phyloP scores from a whole-genome alignment of 371 early-diverging fungal genomes.

The Rhizopus delemar region DNA sequence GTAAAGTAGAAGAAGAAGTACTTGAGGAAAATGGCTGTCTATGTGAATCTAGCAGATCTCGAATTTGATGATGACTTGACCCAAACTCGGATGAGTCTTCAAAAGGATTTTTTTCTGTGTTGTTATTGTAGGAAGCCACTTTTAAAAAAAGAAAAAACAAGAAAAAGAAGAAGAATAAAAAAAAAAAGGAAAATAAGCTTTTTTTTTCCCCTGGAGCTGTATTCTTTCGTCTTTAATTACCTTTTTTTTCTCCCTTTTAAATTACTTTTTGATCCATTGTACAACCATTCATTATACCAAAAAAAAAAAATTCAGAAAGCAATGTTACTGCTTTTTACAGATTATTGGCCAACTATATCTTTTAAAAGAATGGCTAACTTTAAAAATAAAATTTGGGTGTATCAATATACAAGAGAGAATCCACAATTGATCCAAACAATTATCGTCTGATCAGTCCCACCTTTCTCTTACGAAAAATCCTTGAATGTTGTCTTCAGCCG shows the following conservation, averaged over 20 bases:
- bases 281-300: too few relatives aligned
- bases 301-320: too few relatives aligned
- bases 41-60: constrained; percentile 23
- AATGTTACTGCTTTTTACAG: too few relatives aligned
- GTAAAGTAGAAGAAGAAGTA: constrained; percentile 14
- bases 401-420: too few relatives aligned
- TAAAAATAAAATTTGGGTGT: too few relatives aligned
- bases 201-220: constrained; percentile 7
- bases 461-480: too few relatives aligned
- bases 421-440: too few relatives aligned
- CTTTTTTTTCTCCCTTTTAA: constrained; percentile 1
- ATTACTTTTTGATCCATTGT: not conserved
- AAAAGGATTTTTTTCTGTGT: constrained; percentile 25
- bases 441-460: too few relatives aligned
- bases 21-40: constrained; percentile 11
- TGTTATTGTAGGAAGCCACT: constrained; percentile 23
- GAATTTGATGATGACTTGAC: constrained; percentile 9
- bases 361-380: too few relatives aligned
- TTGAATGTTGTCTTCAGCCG: too few relatives aligned
- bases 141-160: not conserved
- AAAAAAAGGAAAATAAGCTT: not conserved
- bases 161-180: not conserved
- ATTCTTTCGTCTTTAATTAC: not conserved
- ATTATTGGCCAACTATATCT: too few relatives aligned
- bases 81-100: constrained; percentile 33